Conservation (phyloP, 805 yeast genomes). For the Naumovozyma dairenensis region DNA sequence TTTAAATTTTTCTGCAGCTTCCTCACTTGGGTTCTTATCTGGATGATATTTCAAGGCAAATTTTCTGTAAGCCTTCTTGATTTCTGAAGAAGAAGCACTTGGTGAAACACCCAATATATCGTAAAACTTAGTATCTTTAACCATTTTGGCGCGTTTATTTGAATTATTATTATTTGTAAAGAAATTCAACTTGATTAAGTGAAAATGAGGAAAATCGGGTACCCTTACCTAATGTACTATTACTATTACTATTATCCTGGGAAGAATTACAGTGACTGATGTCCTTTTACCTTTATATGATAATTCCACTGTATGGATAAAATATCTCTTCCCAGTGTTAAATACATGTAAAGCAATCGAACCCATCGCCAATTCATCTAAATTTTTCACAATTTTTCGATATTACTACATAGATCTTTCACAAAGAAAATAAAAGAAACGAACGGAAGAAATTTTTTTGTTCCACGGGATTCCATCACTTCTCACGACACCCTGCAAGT, state of each 20-base stretch:
- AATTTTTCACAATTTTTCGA: no score
- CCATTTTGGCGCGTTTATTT: constrained; percentile 40
- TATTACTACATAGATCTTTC: no score
- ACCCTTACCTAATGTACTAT: no score
- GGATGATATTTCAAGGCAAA: constrained; percentile 77
- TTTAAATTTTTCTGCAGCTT: constrained; percentile 92
- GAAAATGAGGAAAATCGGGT: no score
- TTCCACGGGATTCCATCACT: not conserved
- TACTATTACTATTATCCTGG: no score
- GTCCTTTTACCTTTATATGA: not conserved
- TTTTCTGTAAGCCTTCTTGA: constrained; percentile 75
- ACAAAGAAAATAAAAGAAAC: constrained; percentile 1
- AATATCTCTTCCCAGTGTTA: no score
- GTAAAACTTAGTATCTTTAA: constrained; percentile 69
- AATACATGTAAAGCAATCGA: no score
- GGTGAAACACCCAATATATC: constrained; percentile 65
- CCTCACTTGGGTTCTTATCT: constrained; percentile 68
- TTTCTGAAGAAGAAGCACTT: constrained; percentile 57
- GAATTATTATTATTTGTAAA: constrained; percentile 1
- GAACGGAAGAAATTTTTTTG: constrained; percentile 1
- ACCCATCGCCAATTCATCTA: no score
- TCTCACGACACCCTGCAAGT: not conserved
- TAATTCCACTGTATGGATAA: no score
- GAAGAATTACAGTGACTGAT: not conserved
- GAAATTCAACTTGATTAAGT: constrained; percentile 7